phyloP scores from a whole-genome alignment of 2,329 filamentous ascomycete species.

The Alternaria angustiovoidea region DNA sequence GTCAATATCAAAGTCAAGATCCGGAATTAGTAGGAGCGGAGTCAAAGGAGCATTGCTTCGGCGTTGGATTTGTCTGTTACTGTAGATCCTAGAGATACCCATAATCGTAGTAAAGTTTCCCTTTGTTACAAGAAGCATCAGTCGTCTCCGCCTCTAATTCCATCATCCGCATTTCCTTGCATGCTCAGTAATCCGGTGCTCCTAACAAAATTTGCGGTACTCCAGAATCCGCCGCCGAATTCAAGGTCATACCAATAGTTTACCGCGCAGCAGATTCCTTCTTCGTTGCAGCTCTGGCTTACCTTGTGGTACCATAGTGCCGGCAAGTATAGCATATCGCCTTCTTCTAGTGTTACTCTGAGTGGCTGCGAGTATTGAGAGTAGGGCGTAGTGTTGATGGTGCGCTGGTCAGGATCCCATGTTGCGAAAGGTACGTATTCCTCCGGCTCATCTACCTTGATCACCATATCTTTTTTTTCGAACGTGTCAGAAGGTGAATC shows the following conservation, averaged over 20 bases:
- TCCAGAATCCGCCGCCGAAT: constrained; percentile 73
- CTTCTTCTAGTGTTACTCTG: constrained; percentile 72
- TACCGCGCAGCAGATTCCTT: constrained; percentile 78
- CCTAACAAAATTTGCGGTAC: constrained; percentile 63
- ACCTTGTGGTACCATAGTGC: constrained; percentile 87
- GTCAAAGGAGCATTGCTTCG: constrained; percentile 12
- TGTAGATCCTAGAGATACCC: constrained; percentile 39
- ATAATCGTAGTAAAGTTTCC: constrained; percentile 17
- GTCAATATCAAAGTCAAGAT: constrained; percentile 53
- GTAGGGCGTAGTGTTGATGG: constrained; percentile 59
- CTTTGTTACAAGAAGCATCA: background rate
- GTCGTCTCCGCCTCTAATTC: background rate
- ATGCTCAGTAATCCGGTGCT: constrained; percentile 37
- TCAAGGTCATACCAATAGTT: constrained; percentile 92
- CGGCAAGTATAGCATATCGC: constrained; percentile 84
- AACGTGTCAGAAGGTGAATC: constrained; percentile 18
- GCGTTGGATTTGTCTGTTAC: constrained; percentile 22
- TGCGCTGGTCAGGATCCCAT: constrained; percentile 75
- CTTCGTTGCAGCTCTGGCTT: constrained; percentile 71
- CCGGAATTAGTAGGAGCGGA: constrained; percentile 1
- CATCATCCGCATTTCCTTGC: background rate
- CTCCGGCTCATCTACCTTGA: constrained; percentile 43
- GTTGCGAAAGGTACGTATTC: constrained; percentile 71
- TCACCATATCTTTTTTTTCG: constrained; percentile 32
- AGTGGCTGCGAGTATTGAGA: constrained; percentile 68